Base-by-base conservation (phyloP, 176 grass and related monocot species). In the Bolboschoenus planiculmis region DNA sequence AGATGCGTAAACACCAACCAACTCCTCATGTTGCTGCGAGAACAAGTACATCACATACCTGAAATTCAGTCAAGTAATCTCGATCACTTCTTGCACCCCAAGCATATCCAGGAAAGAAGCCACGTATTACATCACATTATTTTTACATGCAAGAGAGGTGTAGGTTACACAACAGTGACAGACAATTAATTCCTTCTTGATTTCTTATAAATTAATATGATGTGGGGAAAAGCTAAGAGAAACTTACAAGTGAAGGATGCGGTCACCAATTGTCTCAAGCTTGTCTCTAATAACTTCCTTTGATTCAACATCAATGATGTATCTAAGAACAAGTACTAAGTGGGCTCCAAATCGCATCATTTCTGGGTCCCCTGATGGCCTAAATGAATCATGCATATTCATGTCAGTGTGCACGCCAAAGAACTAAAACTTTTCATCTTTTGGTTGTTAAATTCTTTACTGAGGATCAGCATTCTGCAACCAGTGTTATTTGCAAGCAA, bases 21-120 rank as follows among this genome's bases (percentile, higher is more conserved):
- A 88, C 70, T 98, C 95, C 85, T 98, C 95, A 21, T 95, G 92
- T 79, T 94, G 89, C 82, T 95, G 89, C 27, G 90, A 98, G 84
- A 98, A 98, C 59, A 98, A 88, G 88, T 84, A 91, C 79, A 90
- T 98, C 66, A 85, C 90, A 30, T 98, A 95, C 95, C 95, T 98
- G 92, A 72, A 77, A 94, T 86, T 33, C 62, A 81, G 53, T 20
- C 35, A 53, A 83, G 6, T 39, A 68, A 68, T 39, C 16, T 39
- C 6, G 5, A 68, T 68, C 64, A 68, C 40, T 2, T 68, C 14
- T 10, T n/a, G 15, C 63, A 35, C 2, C 36, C 63, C 62, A 20
- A 16, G 31, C n/a, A n/a, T n/a, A 47, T 76, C 31, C 44, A 76
- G 14, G 18, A 76, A 70, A 76, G 44, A 30, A 10, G 44, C 72